Base-by-base conservation (phyloP, 139 green algal species). In the Ettlia oleoabundans region DNA sequence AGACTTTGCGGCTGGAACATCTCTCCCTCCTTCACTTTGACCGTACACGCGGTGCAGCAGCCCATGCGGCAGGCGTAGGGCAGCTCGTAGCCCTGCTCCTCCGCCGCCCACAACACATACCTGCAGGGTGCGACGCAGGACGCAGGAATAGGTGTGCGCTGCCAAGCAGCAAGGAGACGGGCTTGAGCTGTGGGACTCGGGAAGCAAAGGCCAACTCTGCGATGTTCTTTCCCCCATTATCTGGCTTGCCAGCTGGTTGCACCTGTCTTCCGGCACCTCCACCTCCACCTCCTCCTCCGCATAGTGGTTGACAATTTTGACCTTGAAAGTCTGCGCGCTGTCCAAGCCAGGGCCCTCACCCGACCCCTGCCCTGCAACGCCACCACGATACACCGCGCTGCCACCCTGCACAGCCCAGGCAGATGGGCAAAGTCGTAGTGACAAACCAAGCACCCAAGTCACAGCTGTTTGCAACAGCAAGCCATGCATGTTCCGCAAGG, bases 31-130 rank as follows among this genome's bases (percentile, higher is more conserved):
- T 89, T 90, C 30, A 98, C 92, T 69, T 90, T 87, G 8, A 99
- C 96, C 5, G 96, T 96, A 75, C 96, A 99, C 2, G 96, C 92
- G 18, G 96, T 99, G 87, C 96, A 99, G 92, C 96, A 98, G 53
- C 96, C 96, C 93, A 99, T 97, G 62, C 96, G 88, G 89, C 96
- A 99, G 22, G 96, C 95, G 61, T 94, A 99, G 4, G 96, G 96
- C 83, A 99, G 90, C 80, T 97, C 82, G 58, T 97, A 82, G 33
- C 96, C 96, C 81, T 95, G 76, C 43, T 97, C 95, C 87, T 99
- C 96, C 3, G 96, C 96, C 82, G 98, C 95, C 76, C 87, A 97
- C 69, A 99, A 83, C 6, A 99, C 93, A 89, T 98, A 99, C 92
- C 55, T 97, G 90, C 63, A 96, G 87, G 55, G 55, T n/a, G 55